Percentiles rank a stretch among this genome's conserved stretches.
Evolutionary conservation across 139 green algal species (phyloP).

Genomic region (Zygnema cylindricum): DNA sequence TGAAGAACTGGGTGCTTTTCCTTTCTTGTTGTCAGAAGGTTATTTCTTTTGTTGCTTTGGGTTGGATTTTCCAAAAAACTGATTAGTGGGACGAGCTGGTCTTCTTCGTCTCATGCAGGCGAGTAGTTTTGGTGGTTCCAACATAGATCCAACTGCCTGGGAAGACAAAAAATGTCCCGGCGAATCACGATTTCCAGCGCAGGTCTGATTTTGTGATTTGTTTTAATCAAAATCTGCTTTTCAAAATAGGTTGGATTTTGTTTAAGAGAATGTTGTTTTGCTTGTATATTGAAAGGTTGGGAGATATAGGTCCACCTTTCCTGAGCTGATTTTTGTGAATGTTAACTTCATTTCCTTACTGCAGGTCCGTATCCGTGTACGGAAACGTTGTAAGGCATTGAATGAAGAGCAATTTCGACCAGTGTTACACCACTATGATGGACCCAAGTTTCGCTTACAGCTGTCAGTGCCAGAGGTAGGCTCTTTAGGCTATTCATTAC

Average conservation of each 20-base stretch:
- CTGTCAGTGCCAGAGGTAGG: conserved; percentile 48
- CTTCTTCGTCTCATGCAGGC: conserved; percentile 33
- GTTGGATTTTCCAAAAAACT: not conserved
- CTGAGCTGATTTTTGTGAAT: too few species aligned
- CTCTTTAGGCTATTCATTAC: too few species aligned
- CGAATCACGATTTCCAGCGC: conserved; percentile 51
- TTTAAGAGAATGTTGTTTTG: too few species aligned
- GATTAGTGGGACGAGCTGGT: not conserved
- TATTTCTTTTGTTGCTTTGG: not conserved
- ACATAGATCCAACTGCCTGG: conserved; percentile 52
- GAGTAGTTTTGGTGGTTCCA: conserved; percentile 47
- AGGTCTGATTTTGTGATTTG: conserved; percentile 31
- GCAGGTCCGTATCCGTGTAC: conserved; percentile 43
- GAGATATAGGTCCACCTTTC: too few species aligned
- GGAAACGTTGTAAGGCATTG: conserved; percentile 36
- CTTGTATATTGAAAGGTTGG: too few species aligned
- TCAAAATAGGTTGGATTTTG: too few species aligned
- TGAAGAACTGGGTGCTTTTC: not conserved
- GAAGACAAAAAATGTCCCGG: conserved; percentile 53
- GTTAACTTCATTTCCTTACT: not conserved
- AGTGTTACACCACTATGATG: conserved; percentile 54
- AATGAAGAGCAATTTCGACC: conserved; percentile 53
- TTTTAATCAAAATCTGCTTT: too few species aligned
- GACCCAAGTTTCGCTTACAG: conserved; percentile 51
- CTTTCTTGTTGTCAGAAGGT: not conserved